Percentiles rank a stretch among this genome's conserved stretches.
These are phyloP conservation scores for Skeletonema grethae DNA, from an alignment of 108 stramenopile genomes.

Conservation along the genomic window DNA sequence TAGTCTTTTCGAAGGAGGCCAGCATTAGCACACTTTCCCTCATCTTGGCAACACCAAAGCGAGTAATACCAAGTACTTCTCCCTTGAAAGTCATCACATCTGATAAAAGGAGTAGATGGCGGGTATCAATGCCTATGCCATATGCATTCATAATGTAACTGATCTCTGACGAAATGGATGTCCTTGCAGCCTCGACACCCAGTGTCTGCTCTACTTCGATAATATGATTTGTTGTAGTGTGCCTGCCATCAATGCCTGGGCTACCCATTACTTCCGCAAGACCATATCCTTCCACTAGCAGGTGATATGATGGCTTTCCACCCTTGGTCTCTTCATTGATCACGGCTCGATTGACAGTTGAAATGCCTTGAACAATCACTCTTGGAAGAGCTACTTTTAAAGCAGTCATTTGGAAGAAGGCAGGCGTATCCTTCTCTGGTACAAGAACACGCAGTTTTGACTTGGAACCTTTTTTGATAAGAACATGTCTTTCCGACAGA, in stretches of 20 bases:
- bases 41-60: constrained; percentile 99
- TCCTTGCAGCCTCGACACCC: constrained; percentile 97
- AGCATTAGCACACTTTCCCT: constrained; percentile 97
- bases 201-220: constrained; percentile 92
- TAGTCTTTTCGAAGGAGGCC: constrained; percentile 99
- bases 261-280: constrained; percentile 94
- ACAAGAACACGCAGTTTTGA: constrained; percentile 84
- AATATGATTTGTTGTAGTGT: constrained; percentile 95
- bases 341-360: constrained; percentile 94
- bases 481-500: constrained; percentile 74
- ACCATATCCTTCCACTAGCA: constrained; percentile 97
- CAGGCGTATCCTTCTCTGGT: constrained; percentile 69
- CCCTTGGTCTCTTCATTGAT: constrained; percentile 92
- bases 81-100: constrained; percentile 99
- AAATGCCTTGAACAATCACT: constrained; percentile 96
- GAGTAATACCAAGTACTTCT: constrained; percentile 96
- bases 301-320: constrained; percentile 77
- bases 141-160: constrained; percentile 95
- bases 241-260: constrained; percentile 91
- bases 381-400: constrained; percentile 89
- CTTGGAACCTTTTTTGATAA: constrained; percentile 67
- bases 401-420: constrained; percentile 90
- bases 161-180: constrained; percentile 91
- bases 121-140: constrained; percentile 95
- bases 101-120: constrained; percentile 93